Conservation (phyloP, 805 yeast genomes). For the Saccharomycopsis sp. region DNA sequence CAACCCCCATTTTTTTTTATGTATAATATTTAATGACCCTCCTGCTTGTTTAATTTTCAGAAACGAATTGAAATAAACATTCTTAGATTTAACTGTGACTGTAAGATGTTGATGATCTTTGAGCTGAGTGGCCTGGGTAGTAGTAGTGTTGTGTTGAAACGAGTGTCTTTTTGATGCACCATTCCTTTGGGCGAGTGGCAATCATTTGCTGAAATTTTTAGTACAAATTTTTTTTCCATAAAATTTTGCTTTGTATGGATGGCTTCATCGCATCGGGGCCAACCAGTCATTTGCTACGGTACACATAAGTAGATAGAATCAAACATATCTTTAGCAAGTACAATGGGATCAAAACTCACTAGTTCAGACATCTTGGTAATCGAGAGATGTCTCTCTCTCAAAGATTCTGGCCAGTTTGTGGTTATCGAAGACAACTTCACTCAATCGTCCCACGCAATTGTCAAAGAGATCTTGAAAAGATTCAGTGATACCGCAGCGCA, state of each 20-base stretch:
- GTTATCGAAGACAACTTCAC: constrained; percentile 61
- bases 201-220: too few species aligned
- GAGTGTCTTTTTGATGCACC: too few species aligned
- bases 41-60: background rate
- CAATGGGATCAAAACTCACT: background rate
- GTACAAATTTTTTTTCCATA: too few species aligned
- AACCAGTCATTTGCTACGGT: too few species aligned
- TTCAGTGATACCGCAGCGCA: constrained; percentile 22
- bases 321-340: background rate
- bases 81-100: too few species aligned
- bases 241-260: too few species aligned
- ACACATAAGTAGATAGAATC: too few species aligned
- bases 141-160: too few species aligned
- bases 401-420: constrained; percentile 70
- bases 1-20: background rate
- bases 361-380: constrained; percentile 10
- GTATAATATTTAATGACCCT: background rate
- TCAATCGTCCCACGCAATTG: constrained; percentile 55
- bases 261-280: too few species aligned
- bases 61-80: background rate
- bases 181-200: too few species aligned
- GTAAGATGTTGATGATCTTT: too few species aligned
- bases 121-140: too few species aligned
- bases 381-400: constrained; percentile 55
- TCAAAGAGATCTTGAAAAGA: constrained; percentile 50